A percentile compares a stretch with the other conserved stretches of the same genome.
phyloP scores from a whole-genome alignment of 768 basidiomycete species.

The Boletus rubescentipes region DNA sequence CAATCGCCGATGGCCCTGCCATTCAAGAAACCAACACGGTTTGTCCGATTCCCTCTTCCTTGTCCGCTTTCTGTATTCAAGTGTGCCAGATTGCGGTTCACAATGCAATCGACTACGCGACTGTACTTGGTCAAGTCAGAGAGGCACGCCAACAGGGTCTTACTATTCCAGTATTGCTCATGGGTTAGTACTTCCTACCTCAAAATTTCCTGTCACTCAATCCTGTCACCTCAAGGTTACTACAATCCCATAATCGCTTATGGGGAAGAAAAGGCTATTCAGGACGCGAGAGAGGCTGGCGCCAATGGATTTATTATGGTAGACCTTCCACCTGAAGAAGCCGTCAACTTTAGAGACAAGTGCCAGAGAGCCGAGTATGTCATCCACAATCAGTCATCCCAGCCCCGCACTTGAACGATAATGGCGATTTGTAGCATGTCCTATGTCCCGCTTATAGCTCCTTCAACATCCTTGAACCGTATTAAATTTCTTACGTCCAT shows the following conservation, averaged over 20 bases:
- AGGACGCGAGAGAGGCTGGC: slow-evolving; percentile 85
- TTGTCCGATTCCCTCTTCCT: background rate
- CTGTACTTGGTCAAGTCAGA: slow-evolving; percentile 69
- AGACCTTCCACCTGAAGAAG: slow-evolving; percentile 97
- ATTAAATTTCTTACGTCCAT: slow-evolving; percentile 91
- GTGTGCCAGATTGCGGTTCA: slow-evolving; percentile 73
- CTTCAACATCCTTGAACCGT: slow-evolving; percentile 83
- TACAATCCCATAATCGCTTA: slow-evolving; percentile 96
- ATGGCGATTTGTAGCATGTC: slow-evolving; percentile 61
- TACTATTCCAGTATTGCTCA: slow-evolving; percentile 69
- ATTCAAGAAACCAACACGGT: slow-evolving; percentile 94
- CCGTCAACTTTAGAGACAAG: slow-evolving; percentile 84
- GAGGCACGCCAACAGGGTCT: slow-evolving; percentile 84
- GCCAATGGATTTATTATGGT: slow-evolving; percentile 98
- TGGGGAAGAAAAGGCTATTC: slow-evolving; percentile 91
- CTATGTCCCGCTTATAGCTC: slow-evolving; percentile 94
- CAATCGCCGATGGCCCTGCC: slow-evolving; percentile 90
- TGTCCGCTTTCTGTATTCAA: background rate
- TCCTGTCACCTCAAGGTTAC: slow-evolving; percentile 61
- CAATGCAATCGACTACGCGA: slow-evolving; percentile 74
- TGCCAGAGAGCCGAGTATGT: slow-evolving; percentile 79
- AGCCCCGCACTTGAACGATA: background rate
- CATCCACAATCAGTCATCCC: background rate
- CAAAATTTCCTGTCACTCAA: background rate
- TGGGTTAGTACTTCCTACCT: slow-evolving; percentile 17